Percentiles rank a stretch among this genome's conserved stretches.
Conservation (phyloP, 1,284 basidiomycete species). For the Singerocomus rubriflavus region DNA sequence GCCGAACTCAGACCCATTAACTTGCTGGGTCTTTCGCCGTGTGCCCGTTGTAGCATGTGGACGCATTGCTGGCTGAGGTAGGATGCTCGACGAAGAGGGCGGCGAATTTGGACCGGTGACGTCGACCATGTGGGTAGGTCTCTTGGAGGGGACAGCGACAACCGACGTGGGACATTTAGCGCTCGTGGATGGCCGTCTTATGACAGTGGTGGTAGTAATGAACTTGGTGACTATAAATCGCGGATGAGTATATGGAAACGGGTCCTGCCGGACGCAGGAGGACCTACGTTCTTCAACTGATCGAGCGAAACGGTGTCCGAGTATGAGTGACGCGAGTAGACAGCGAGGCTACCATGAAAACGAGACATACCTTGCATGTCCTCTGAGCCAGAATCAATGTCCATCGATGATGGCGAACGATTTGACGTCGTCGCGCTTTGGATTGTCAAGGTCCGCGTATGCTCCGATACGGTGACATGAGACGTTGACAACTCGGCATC, state of each 20-base stretch:
- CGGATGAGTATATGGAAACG: conserved; percentile 9
- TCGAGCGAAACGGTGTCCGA: conserved; percentile 4
- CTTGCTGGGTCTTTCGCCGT: background rate
- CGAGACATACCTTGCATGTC: conserved; percentile 17
- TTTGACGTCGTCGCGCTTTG: conserved; percentile 5
- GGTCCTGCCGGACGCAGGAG: background rate
- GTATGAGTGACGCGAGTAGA: background rate
- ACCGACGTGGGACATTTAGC: background rate
- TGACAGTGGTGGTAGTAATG: background rate
- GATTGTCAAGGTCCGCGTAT: conserved; percentile 19
- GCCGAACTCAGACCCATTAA: conserved; percentile 8
- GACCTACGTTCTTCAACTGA: conserved; percentile 20
- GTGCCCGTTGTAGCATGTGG: background rate
- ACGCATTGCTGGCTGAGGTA: conserved; percentile 20
- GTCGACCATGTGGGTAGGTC: conserved; percentile 12
- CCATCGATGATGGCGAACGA: conserved; percentile 25
- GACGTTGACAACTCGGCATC: conserved; percentile 17
- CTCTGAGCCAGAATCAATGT: conserved; percentile 17
- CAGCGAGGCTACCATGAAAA: background rate
- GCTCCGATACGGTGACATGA: conserved; percentile 20
- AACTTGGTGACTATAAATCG: conserved; percentile 5
- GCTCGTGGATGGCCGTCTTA: background rate
- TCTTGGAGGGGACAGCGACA: conserved; percentile 14
- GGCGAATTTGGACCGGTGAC: background rate
- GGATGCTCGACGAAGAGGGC: conserved; percentile 4